Conservation (phyloP, 371 early-diverging fungal genomes). For the Mortierella sp. region DNA sequence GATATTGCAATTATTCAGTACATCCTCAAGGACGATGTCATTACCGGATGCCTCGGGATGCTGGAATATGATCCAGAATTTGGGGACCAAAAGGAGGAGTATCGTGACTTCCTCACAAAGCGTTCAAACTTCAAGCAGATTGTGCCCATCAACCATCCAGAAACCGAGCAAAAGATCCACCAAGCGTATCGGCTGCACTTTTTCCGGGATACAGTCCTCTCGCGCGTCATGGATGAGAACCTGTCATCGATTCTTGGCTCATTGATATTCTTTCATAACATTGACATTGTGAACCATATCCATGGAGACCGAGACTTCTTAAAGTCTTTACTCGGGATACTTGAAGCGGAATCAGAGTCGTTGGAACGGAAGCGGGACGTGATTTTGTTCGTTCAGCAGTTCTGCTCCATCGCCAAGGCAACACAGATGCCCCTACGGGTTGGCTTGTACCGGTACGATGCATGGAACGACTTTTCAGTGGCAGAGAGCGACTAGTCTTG, state of each 20-base stretch:
- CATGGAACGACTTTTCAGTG: neutral
- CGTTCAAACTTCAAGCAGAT: constrained; percentile 77
- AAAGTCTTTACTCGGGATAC: constrained; percentile 72
- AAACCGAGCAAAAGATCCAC: constrained; percentile 78
- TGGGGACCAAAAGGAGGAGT: constrained; percentile 73
- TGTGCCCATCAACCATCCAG: constrained; percentile 77
- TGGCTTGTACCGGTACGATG: constrained; percentile 61
- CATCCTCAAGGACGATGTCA: constrained; percentile 79
- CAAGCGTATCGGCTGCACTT: constrained; percentile 87
- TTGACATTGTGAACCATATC: constrained; percentile 82
- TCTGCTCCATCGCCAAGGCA: constrained; percentile 76
- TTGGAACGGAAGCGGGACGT: constrained; percentile 70
- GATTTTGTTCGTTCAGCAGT: constrained; percentile 79
- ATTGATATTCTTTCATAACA: constrained; percentile 81
- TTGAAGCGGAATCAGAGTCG: constrained; percentile 62
- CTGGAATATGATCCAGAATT: constrained; percentile 88
- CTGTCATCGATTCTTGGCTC: constrained; percentile 75
- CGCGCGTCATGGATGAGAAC: constrained; percentile 77
- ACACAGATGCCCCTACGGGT: constrained; percentile 70
- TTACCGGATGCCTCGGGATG: constrained; percentile 77
- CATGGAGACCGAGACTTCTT: constrained; percentile 74
- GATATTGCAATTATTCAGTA: constrained; percentile 75
- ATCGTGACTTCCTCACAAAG: constrained; percentile 73
- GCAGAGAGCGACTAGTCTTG: no score
- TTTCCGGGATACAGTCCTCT: constrained; percentile 83